These are phyloP conservation scores for Aureobasidium sp. DNA, from an alignment of 2,329 filamentous ascomycete species.

Conservation along the genomic window DNA sequence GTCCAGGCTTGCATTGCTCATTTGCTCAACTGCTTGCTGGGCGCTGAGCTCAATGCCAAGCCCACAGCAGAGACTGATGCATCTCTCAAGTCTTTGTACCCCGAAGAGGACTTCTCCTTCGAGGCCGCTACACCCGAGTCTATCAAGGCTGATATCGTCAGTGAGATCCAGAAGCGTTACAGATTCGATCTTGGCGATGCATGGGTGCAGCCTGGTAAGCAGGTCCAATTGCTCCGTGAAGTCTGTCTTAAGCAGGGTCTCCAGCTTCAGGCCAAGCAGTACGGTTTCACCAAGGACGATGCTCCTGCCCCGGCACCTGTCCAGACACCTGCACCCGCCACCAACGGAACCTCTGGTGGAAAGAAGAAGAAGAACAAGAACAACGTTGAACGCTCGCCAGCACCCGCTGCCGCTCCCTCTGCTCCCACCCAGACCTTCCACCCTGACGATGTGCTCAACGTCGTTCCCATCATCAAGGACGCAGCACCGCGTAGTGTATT, in stretches of 20 bases:
- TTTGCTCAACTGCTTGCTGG: conserved; percentile 87
- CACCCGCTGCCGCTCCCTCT: conserved; percentile 36
- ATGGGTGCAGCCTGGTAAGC: conserved; percentile 61
- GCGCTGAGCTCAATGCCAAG: conserved; percentile 63
- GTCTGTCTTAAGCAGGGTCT: conserved; percentile 81
- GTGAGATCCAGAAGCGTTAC: conserved; percentile 66
- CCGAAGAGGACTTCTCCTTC: conserved; percentile 74
- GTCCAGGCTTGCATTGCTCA: conserved; percentile 72
- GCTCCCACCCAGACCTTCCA: conserved; percentile 57
- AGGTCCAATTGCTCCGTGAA: conserved; percentile 81
- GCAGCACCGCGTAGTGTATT: conserved; percentile 82
- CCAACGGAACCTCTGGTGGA: conserved; percentile 23
- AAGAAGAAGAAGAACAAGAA: conserved; percentile 54
- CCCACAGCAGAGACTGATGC: conserved; percentile 72
- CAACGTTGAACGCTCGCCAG: conserved; percentile 40
- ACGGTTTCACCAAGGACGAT: conserved; percentile 52
- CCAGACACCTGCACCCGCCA: conserved; percentile 22
- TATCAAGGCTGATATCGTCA: conserved; percentile 60
- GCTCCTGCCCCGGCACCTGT: conserved; percentile 16
- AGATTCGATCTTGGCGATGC: conserved; percentile 61
- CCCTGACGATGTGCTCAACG: conserved; percentile 79
- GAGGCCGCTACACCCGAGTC: conserved; percentile 67
- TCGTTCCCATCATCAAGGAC: conserved; percentile 93
- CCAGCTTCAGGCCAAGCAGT: conserved; percentile 74
- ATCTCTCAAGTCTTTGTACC: conserved; percentile 65